Evolutionary conservation across 2,329 filamentous ascomycete genomes (phyloP).

Genomic region (Arthroderma sp.): DNA sequence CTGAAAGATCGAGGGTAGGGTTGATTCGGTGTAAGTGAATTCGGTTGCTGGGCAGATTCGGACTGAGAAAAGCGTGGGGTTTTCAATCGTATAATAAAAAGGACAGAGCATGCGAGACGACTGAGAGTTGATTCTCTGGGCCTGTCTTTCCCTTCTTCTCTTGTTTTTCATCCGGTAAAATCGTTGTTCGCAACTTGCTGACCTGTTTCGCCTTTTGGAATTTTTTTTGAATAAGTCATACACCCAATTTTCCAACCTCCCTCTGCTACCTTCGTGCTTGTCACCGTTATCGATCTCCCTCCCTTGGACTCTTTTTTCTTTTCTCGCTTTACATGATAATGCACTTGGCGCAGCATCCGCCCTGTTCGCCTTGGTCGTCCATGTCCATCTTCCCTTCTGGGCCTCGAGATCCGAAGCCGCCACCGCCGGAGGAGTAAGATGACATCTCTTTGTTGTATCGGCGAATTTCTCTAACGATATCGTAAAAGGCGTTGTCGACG

Average conservation of each 20-base stretch:
- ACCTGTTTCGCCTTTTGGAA: slow-evolving; percentile 10
- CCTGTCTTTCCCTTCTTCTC: background rate
- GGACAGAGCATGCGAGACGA: background rate
- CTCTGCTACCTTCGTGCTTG: background rate
- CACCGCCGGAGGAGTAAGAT: slow-evolving; percentile 61
- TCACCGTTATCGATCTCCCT: background rate
- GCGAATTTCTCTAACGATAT: slow-evolving; percentile 94
- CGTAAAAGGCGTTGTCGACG: slow-evolving; percentile 96
- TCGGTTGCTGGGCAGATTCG: background rate
- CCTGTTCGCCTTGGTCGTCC: slow-evolving; percentile 40
- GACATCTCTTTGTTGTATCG: slow-evolving; percentile 98
- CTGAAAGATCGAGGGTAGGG: background rate
- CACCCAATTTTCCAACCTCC: background rate
- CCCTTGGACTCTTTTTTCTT: background rate
- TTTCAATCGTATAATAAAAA: background rate
- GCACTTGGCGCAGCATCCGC: slow-evolving; percentile 75
- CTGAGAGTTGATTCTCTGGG: background rate
- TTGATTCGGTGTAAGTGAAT: background rate
- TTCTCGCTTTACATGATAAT: slow-evolving; percentile 60
- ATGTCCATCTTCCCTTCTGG: slow-evolving; percentile 62
- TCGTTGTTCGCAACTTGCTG: background rate
- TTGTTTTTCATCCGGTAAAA: background rate
- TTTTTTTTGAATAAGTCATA: background rate
- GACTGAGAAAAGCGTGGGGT: background rate
- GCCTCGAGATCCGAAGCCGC: slow-evolving; percentile 49